A percentile compares a stretch with the other conserved stretches of the same genome.
phyloP scores from a whole-genome alignment of 768 basidiomycete genomes.

The Solioccasus polychromus region DNA sequence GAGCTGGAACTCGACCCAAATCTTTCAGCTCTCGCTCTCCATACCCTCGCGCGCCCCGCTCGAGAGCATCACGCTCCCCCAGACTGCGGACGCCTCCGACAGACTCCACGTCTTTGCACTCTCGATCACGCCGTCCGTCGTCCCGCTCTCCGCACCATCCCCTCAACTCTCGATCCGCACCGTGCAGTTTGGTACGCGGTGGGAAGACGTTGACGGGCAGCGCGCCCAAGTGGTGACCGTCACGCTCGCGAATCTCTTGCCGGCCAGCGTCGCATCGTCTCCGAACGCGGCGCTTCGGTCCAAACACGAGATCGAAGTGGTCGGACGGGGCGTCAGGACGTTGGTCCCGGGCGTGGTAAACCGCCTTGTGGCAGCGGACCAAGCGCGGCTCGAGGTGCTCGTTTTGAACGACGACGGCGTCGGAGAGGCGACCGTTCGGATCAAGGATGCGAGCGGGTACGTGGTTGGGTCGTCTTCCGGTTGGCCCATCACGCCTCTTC shows the following conservation, averaged over 20 bases:
- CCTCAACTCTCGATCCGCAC: slow-evolving; percentile 40
- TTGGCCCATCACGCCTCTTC: slow-evolving; percentile 38
- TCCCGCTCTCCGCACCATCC: slow-evolving; percentile 22
- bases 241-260: slow-evolving; percentile 49
- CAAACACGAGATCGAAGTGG: slow-evolving; percentile 36
- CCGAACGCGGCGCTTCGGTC: slow-evolving; percentile 32
- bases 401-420: slow-evolving; percentile 34
- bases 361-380: slow-evolving; percentile 51
- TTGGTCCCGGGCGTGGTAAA: slow-evolving; percentile 39
- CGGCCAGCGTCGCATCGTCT: slow-evolving; percentile 27
- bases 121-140: slow-evolving; percentile 36
- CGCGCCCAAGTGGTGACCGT: slow-evolving; percentile 50
- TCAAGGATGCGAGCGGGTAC: slow-evolving; percentile 35
- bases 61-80: slow-evolving; percentile 44
- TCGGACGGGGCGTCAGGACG: slow-evolving; percentile 40
- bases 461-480: slow-evolving; percentile 35
- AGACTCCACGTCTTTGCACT: slow-evolving; percentile 48
- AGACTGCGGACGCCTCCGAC: slow-evolving; percentile 19
- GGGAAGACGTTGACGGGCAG: slow-evolving; percentile 37
- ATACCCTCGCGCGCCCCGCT: slow-evolving; percentile 40
- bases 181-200: slow-evolving; percentile 45
- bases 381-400: slow-evolving; percentile 47
- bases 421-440: slow-evolving; percentile 29
- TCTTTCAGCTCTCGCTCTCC: slow-evolving; percentile 45
- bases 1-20: slow-evolving; percentile 42